Base-by-base conservation (phyloP, 768 basidiomycete species). In the Tulasnella sp. region DNA sequence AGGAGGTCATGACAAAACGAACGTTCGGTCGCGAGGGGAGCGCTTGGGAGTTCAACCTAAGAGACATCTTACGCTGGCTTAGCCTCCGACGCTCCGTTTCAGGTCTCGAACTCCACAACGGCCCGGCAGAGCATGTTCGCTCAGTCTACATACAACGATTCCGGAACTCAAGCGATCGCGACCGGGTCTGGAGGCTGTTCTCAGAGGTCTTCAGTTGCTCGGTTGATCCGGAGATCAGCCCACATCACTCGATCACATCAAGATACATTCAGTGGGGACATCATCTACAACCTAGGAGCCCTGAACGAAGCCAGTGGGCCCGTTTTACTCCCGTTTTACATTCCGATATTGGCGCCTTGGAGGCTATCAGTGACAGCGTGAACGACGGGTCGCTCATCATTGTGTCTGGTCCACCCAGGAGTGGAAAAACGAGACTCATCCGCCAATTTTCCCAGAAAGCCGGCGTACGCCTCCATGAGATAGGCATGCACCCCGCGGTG, bases 21-120 rank as follows among this genome's bases (percentile, higher is more conserved):
- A 64, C 76, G 2, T 91, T 96, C 69, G 93, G 80, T 2, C 76
- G 80, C 38, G 81, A 86, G 56, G 94, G 94, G 8, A 77, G 81
- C 58, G 96, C 95, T 3, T 99, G 95, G 95, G 95, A 99, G 68
- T 96, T 98, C 76, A 99, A 99, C 69, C 77, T 99, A 29, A 87
- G 95, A 13, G 95, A 99, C 71, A 77, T 97, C 59, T 80, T 91
- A 60, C 82, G 96, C 47, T 96, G 96, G 94, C 82, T 85, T 32
- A 76, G 76, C 0, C 78, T 76, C 41, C 58, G 73, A 13, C 61
- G 64, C 24, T 45, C 61, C 17, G 64, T 65, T 45, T 68, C 72
- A 32, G 71, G 70, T 1, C 60, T 73, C 43, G 71, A 74, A 56
- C 51, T 32, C 1, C 51, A 55, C 3, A 54, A 19, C 86, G 77